phyloP scores from a whole-genome alignment of 345 rosid species.

The Noccaea caerulescens region DNA sequence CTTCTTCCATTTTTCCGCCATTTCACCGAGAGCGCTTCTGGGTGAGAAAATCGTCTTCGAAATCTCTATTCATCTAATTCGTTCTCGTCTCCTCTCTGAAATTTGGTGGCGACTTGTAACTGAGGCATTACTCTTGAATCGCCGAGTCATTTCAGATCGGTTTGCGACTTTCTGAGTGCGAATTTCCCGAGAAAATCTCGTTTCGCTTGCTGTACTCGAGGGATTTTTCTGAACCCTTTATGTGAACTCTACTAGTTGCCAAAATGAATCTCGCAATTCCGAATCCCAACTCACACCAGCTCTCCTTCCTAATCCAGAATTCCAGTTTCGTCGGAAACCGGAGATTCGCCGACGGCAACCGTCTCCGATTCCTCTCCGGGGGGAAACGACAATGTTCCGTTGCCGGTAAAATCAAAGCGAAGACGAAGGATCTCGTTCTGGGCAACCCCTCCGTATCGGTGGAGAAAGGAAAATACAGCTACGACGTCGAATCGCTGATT shows the following conservation, averaged over 20 bases:
- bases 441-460: conserved; percentile 77
- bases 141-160: not conserved
- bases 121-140: conserved; percentile 1
- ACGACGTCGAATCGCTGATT: conserved; percentile 93
- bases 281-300: conserved; percentile 41
- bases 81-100: not conserved
- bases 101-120: not conserved
- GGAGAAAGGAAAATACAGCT: conserved; percentile 92
- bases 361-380: conserved; percentile 45
- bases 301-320: conserved; percentile 45
- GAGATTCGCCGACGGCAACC: conserved; percentile 38
- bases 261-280: conserved; percentile 47
- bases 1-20: conserved; percentile 37
- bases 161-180: conserved; percentile 19
- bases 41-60: conserved; percentile 8
- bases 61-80: not conserved
- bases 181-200: conserved; percentile 27
- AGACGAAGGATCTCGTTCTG: conserved; percentile 66
- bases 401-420: conserved; percentile 49
- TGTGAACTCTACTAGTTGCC: conserved; percentile 21
- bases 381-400: conserved; percentile 36
- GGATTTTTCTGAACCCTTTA: conserved; percentile 11
- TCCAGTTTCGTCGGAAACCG: conserved; percentile 38
- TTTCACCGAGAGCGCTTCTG: conserved; percentile 4
- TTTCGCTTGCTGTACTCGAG: conserved; percentile 7